Evolutionary conservation across 805 yeast species (phyloP), one percentile per base, ranked within the genome.

Genomic region (Zygosaccharomyces rouxii): DNA sequence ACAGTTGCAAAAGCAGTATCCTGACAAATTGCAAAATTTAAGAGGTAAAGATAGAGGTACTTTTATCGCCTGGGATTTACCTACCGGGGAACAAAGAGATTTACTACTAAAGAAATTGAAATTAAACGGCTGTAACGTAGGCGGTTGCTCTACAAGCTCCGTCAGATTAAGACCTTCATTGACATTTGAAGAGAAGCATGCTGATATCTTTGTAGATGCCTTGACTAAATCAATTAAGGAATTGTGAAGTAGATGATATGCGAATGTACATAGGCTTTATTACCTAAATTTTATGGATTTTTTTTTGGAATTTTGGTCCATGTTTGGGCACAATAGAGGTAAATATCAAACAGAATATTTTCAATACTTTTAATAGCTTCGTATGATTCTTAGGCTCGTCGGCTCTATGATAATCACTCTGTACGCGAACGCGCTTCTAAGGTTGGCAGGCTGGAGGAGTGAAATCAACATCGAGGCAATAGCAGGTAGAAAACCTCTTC

Each of bases 131-230:
- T 72, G 82, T 53, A 82, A 82, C 61, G 76, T 80, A 43, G 88
- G 88, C 48, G 88, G 86, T 19, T 82, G 86, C 65, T 83, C 85
- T 49, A 83, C 76, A 26, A 53, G 55, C 9, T 66, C 81, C 25
- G 75, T 82, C 38, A 75, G 88, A 69, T 73, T 82, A 63, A 77
- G 88, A 71, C 88, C 88, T 28, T 68, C 84, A 9, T 72, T 82
- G 57, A 76, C 80, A 22, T 82, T 82, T 62, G 83, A 77, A 54
- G 70, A 75, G 57, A 74, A 75, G 55, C 87, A 82, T 58, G 85
- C 79, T 16, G 84, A 81, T 58, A 63, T 82, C 7, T 73, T 82
- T 48, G 57, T 79, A 48, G 74, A 62, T 1, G 67, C 69, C n/a
- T 58, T 74, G 30, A 57, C 62, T 30, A 64, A 68, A 45, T 69